phyloP scores from a whole-genome alignment of 192 early-diverging fungal genomes.

The Gonapodya prolifera region DNA sequence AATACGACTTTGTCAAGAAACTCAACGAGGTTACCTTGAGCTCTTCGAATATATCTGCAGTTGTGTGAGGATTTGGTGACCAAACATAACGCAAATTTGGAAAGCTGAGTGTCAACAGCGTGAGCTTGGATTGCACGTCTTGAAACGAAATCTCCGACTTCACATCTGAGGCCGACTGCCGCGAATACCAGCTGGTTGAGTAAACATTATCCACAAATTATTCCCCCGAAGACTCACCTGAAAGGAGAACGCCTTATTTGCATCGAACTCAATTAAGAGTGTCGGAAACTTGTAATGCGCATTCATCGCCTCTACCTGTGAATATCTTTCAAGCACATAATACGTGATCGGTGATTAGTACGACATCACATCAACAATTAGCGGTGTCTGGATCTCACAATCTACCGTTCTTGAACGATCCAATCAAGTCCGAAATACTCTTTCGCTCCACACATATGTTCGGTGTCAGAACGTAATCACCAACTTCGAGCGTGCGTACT shows the following conservation, averaged over 20 bases:
- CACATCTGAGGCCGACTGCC: background rate
- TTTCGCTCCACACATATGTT: conserved; percentile 86
- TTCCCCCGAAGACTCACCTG: conserved; percentile 23
- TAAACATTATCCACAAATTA: background rate
- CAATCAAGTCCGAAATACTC: conserved; percentile 76
- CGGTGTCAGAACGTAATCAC: conserved; percentile 85
- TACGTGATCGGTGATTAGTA: too few species aligned
- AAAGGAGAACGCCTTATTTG: conserved; percentile 66
- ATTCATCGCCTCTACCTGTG: conserved; percentile 80
- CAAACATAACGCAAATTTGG: conserved; percentile 76
- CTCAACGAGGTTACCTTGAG: too few species aligned
- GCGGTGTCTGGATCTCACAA: too few species aligned
- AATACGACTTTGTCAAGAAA: too few species aligned
- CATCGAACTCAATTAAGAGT: conserved; percentile 86
- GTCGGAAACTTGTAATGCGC: conserved; percentile 64
- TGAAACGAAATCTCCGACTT: conserved; percentile 34
- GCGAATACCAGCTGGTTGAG: background rate
- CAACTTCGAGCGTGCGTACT: conserved; percentile 79
- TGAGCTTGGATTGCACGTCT: conserved; percentile 60
- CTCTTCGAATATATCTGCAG: conserved; percentile 80
- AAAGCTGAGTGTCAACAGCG: conserved; percentile 66
- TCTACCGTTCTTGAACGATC: too few species aligned
- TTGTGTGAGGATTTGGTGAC: conserved; percentile 72
- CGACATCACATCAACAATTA: too few species aligned
- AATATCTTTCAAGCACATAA: too few species aligned